Evolutionary conservation across 495 filamentous ascomycete genomes (phyloP).

Genomic region (Usnea hakonensis): DNA sequence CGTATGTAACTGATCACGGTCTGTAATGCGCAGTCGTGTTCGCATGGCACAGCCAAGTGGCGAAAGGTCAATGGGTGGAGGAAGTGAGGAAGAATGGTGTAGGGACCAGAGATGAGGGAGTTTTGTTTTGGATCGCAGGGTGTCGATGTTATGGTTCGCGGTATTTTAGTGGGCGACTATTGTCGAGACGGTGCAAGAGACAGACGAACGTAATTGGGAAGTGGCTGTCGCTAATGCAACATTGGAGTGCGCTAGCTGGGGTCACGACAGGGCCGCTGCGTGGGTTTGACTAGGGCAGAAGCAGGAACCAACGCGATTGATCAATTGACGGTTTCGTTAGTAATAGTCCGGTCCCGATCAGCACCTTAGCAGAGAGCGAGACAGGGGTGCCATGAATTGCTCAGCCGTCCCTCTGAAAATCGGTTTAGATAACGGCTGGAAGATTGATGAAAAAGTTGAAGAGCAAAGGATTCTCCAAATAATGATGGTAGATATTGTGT

Average conservation of each 20-base stretch:
- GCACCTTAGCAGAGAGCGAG: neutral
- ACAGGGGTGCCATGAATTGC: neutral
- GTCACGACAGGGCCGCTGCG: constrained; percentile 8
- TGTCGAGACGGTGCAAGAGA: neutral
- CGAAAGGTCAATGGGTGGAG: neutral
- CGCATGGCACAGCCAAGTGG: constrained; percentile 5
- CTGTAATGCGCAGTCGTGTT: neutral
- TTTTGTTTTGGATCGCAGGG: no score
- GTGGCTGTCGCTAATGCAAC: constrained; percentile 5
- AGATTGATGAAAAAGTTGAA: neutral
- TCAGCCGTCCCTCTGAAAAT: neutral
- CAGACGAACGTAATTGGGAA: constrained; percentile 3
- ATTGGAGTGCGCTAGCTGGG: constrained; percentile 11
- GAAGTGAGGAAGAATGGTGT: neutral
- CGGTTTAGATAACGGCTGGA: neutral
- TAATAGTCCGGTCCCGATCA: neutral
- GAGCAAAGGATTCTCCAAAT: no score
- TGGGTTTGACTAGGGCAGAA: neutral
- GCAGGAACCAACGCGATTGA: constrained; percentile 22
- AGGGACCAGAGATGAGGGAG: constrained; percentile 1
- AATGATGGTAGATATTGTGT: no score
- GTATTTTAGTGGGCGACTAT: constrained; percentile 4
- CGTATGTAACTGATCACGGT: neutral
- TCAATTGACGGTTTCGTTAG: constrained; percentile 11
- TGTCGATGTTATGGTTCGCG: constrained; percentile 9